A percentile compares a stretch with the other conserved stretches of the same genome.
phyloP scores from a whole-genome alignment of 345 rosid species.

The Ceriops zippeliana region DNA sequence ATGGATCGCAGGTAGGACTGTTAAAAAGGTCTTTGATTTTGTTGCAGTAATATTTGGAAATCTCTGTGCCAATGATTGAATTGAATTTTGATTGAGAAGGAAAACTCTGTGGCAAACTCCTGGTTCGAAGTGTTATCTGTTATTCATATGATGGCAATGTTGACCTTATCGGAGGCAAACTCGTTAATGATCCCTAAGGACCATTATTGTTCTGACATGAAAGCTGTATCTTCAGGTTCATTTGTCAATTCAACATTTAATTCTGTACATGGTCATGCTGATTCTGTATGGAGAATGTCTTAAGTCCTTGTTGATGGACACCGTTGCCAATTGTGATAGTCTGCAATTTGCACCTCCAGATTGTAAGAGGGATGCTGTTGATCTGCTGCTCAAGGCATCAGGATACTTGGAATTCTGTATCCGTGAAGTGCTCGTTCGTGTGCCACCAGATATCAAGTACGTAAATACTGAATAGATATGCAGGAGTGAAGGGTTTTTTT shows the following conservation, averaged over 20 bases:
- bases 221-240: conserved; percentile 69
- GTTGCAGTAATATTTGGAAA: not conserved
- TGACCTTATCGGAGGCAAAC: conserved; percentile 69
- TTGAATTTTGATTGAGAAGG: conserved; percentile 38
- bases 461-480: conserved; percentile 14
- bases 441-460: conserved; percentile 63
- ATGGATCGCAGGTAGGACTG: conserved; percentile 56
- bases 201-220: conserved; percentile 51
- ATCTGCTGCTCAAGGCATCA: conserved; percentile 84
- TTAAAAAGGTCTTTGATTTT: not conserved
- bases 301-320: not conserved
- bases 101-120: conserved; percentile 48
- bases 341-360: conserved; percentile 32
- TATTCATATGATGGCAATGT: conserved; percentile 77
- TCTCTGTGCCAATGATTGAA: conserved; percentile 10
- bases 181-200: conserved; percentile 71
- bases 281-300: not conserved
- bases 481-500: not conserved
- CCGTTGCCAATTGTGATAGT: not conserved
- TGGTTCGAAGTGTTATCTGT: conserved; percentile 72
- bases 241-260: not conserved
- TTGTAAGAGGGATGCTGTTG: conserved; percentile 78
- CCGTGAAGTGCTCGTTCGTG: conserved; percentile 38
- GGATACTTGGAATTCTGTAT: conserved; percentile 80
- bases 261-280: not conserved